Evolutionary conservation across 2,329 filamentous ascomycete genomes (phyloP).

Genomic region (Conoideocrella luteorostrata): DNA sequence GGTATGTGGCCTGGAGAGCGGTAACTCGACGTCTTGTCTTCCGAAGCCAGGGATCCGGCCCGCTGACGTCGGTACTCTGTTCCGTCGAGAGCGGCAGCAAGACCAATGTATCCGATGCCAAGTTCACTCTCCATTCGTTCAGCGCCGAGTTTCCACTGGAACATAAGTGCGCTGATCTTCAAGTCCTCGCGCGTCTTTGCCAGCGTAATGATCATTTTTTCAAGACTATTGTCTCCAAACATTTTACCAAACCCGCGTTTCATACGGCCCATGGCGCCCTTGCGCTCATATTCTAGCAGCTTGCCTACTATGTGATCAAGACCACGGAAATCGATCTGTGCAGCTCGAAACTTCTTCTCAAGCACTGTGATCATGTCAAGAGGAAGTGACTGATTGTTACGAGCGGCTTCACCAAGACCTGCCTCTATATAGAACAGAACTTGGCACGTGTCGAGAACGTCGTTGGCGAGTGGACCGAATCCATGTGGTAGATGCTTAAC

Average conservation of each 20-base stretch:
- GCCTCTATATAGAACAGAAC: slow-evolving; percentile 63
- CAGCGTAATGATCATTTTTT: slow-evolving; percentile 52
- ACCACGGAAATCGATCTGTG: slow-evolving; percentile 54
- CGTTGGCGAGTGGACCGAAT: slow-evolving; percentile 54
- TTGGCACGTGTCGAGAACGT: slow-evolving; percentile 61
- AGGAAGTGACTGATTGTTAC: slow-evolving; percentile 47
- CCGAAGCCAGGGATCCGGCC: slow-evolving; percentile 6
- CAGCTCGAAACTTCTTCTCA: slow-evolving; percentile 55
- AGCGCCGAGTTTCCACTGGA: slow-evolving; percentile 58
- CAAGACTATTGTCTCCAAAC: slow-evolving; percentile 55
- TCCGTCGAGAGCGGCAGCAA: slow-evolving; percentile 55
- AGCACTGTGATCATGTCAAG: slow-evolving; percentile 57
- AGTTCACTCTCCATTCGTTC: slow-evolving; percentile 52
- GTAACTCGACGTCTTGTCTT: slow-evolving; percentile 9
- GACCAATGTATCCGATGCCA: slow-evolving; percentile 61
- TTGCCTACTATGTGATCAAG: slow-evolving; percentile 58
- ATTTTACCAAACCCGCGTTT: slow-evolving; percentile 57
- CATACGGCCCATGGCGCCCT: slow-evolving; percentile 52
- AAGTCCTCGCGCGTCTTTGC: slow-evolving; percentile 54
- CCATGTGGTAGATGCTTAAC: slow-evolving; percentile 48
- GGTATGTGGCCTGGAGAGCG: background rate
- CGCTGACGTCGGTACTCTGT: slow-evolving; percentile 20
- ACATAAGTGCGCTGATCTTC: slow-evolving; percentile 56
- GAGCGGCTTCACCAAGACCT: slow-evolving; percentile 50
- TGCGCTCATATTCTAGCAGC: slow-evolving; percentile 56